Evolutionary conservation across 768 basidiomycete genomes (phyloP), one percentile per base, ranked within the genome.

Genomic region (Asterophora parasitica): DNA sequence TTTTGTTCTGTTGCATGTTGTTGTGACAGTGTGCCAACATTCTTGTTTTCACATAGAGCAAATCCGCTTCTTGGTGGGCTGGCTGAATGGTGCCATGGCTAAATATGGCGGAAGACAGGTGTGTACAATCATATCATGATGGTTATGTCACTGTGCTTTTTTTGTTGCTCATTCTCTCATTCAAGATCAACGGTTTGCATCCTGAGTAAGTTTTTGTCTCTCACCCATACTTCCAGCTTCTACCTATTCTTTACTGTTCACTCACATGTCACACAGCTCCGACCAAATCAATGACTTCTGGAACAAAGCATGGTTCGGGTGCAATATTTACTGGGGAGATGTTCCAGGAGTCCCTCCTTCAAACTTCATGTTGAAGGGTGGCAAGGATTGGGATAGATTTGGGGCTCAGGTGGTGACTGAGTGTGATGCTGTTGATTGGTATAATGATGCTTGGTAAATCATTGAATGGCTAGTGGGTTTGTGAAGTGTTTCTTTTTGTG

Each of bases 81-180:
- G 70, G 72, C 54, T 73, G 4, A 70, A 73, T 42, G 61, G 60
- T 4, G 70, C 68, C 1, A 70, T 70, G 35, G 60, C 62, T 27
- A 64, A 65, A 41, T 67, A 68, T 49, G 70, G 71, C 4, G 70
- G 69, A n/a, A 57, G 59, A 46, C 68, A 68, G 61, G 65, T 68
- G 38, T 44, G 50, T 45, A 23, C 6, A 23, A 3, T 12, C 32
- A 23, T 32, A 27, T 27, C 4, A 16, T 33, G 11, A 15, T 23
- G 3, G 6, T 23, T 3, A 19, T 15, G 27, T 20, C 5, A 4
- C 35, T 26, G 31, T 13, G 11, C 36, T 0, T 4, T 31, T 20
- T 20, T 11, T 41, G 9, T 20, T 33, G 23, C 23, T n/a, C 23
- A 23, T 23, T 6, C 19, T 19, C 19, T n/a, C n/a, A n/a, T n/a